Base-by-base conservation (phyloP, 2,329 filamentous ascomycete genomes). In the Zymoseptoria passerinii region DNA sequence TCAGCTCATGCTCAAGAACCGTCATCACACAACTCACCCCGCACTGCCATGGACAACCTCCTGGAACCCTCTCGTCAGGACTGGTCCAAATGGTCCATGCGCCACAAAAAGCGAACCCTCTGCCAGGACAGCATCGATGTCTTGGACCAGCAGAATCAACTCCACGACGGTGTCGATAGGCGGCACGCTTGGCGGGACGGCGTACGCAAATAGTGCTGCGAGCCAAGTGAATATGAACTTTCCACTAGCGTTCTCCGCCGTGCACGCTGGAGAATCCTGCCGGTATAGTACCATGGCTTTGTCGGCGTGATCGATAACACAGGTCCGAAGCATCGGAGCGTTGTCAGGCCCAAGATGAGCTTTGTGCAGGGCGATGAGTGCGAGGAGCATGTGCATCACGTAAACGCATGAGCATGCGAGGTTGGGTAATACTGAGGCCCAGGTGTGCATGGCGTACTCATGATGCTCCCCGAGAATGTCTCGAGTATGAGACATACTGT, bases 311-410 rank as follows among this genome's bases (percentile, higher is more conserved):
- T 70, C 64, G 0, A 70, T 65, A 9, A 67, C 66, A 18, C 62
- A 60, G n/a, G 65, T 65, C 16, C 65, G 65, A 28, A 69, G 60
- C 53, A 60, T 59, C n/a, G 53, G 50, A 8, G 62, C 66, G 16
- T 59, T 54, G 18, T 64, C 60, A 4, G 66, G 67, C 50, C 66
- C 63, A 23, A 65, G 50, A 29, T 63, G 57, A 18, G 68, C 68
- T 56, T 69, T 66, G 48, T 70, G 68, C 49, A 71, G 58, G 5
- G 68, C 68, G 1, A 63, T 58, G 57, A 70, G 66, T 2, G 65
- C 68, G 5, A 71, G 64, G n/a, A 71, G 53, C 20, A 58, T 66
- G 52, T 71, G 66, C 66, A 71, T 65, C 19, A 67, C 63, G 58
- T 70, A 67, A 13, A 68, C 63, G 28, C 61, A 62, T 3, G 40